phyloP scores from a whole-genome alignment of 768 basidiomycete genomes.

The Rhodotorula taiwanensis region DNA sequence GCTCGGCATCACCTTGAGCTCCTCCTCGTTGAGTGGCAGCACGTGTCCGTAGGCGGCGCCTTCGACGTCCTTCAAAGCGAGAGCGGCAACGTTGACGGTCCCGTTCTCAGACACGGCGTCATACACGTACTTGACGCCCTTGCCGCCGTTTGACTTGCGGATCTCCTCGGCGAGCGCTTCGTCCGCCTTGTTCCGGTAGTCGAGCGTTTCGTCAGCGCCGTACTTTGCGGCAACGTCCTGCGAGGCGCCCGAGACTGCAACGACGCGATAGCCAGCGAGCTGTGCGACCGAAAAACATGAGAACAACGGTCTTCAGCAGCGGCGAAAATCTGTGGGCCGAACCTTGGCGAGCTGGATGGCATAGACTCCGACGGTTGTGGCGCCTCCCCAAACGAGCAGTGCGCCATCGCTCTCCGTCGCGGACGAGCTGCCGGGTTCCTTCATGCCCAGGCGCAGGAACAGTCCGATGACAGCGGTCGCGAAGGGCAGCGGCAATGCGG shows the following conservation, averaged over 20 bases:
- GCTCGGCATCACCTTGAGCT: background rate
- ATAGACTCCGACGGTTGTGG: conserved; percentile 38
- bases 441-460: conserved; percentile 27
- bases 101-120: conserved; percentile 35
- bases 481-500: conserved; percentile 38
- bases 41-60: conserved; percentile 23
- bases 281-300: background rate
- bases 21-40: conserved; percentile 10
- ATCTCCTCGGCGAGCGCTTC: conserved; percentile 26
- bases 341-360: conserved; percentile 40
- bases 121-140: conserved; percentile 16
- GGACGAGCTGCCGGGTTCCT: conserved; percentile 13
- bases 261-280: conserved; percentile 29
- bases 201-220: conserved; percentile 39
- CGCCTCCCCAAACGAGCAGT: conserved; percentile 32
- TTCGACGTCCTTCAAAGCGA: conserved; percentile 22
- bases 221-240: conserved; percentile 15
- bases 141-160: background rate
- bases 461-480: conserved; percentile 41
- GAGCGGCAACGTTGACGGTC: conserved; percentile 6
- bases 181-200: conserved; percentile 33
- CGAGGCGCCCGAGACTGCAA: conserved; percentile 37
- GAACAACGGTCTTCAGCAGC: background rate
- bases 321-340: background rate
- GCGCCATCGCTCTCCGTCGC: conserved; percentile 1